phyloP scores from a whole-genome alignment of 2,329 filamentous ascomycete genomes.

The Colletotrichum paranaense region DNA sequence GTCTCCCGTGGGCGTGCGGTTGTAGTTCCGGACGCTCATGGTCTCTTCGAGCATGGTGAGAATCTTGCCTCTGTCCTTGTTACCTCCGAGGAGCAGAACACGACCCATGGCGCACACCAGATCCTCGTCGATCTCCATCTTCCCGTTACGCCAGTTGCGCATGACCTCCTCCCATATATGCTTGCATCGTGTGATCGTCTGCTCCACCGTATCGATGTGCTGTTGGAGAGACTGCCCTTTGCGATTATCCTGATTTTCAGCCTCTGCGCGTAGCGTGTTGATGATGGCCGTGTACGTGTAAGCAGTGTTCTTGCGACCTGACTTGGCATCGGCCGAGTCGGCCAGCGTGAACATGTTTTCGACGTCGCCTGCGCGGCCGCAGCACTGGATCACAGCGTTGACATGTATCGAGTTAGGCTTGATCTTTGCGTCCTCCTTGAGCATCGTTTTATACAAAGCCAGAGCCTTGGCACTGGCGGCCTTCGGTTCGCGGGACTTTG shows the following conservation, averaged over 20 bases:
- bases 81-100: slow-evolving; percentile 74
- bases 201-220: slow-evolving; percentile 47
- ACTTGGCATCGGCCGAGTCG: slow-evolving; percentile 74
- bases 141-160: slow-evolving; percentile 78
- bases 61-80: slow-evolving; percentile 76
- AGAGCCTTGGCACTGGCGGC: slow-evolving; percentile 76
- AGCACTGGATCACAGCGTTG: slow-evolving; percentile 89
- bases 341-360: slow-evolving; percentile 84
- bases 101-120: slow-evolving; percentile 86
- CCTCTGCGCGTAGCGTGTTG: slow-evolving; percentile 73
- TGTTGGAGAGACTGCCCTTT: slow-evolving; percentile 45
- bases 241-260: slow-evolving; percentile 45
- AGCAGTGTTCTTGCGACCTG: slow-evolving; percentile 69
- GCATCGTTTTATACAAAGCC: slow-evolving; percentile 81
- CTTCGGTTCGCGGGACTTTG: slow-evolving; percentile 66
- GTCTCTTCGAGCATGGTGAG: slow-evolving; percentile 84
- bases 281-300: slow-evolving; percentile 86
- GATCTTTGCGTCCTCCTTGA: slow-evolving; percentile 66
- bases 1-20: slow-evolving; percentile 38
- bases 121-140: slow-evolving; percentile 79
- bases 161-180: slow-evolving; percentile 85
- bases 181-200: slow-evolving; percentile 73
- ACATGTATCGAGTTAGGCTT: slow-evolving; percentile 83
- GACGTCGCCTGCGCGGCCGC: slow-evolving; percentile 78
- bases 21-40: slow-evolving; percentile 75